Base-by-base conservation (phyloP, 208 protist species). In the Acanthamoeba triangularis region DNA sequence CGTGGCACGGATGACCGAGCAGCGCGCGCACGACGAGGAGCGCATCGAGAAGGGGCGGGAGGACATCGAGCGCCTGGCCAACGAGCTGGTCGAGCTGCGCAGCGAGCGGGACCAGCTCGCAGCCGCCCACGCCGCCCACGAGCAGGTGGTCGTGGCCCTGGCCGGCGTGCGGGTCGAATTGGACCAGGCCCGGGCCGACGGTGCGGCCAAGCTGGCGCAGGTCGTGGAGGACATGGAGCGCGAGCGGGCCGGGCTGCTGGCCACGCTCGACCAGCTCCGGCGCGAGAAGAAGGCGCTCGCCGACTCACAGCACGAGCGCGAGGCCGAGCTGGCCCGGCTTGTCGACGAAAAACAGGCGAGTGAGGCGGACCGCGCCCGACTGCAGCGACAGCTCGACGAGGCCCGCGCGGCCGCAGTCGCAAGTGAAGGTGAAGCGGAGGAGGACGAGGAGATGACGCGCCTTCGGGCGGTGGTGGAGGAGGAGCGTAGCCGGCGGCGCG, bases 11-110 rank as follows among this genome's bases (percentile, higher is more conserved):
- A 25, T 85, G 44, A 2, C 8, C 18, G 47, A 85, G 47, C 41
- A 59, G 49, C 37, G 78, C 10, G 5, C 6, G n/a, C 47, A 85
- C 49, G 44, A 85, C 78, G 78, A 85, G 41, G 78, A 49, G 44
- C 78, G n/a, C 41, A 23, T 85, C 10, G 47, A 59, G 11, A 52
- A 85, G 78, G 47, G 78, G 47, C 3, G 78, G 37, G 23, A n/a
- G 25, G 78, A 85, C 49, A 85, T 85, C 78, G 78, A 85, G 23
- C 78, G 47, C 47, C 37, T 85, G 37, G 78, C 78, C 44, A n/a
- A 25, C 25, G 44, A 85, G 20, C 44, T 85, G 44, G 13, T 59
- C 6, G 25, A 33, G 7, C 37, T 85, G 13, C 78, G 44, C 25
- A n/a, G 56, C 4, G 78, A 85, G 10, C 78, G 78, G 5, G 78